phyloP scores from a whole-genome alignment of 352 stramenopile species.

The Phytophthora melonis region DNA sequence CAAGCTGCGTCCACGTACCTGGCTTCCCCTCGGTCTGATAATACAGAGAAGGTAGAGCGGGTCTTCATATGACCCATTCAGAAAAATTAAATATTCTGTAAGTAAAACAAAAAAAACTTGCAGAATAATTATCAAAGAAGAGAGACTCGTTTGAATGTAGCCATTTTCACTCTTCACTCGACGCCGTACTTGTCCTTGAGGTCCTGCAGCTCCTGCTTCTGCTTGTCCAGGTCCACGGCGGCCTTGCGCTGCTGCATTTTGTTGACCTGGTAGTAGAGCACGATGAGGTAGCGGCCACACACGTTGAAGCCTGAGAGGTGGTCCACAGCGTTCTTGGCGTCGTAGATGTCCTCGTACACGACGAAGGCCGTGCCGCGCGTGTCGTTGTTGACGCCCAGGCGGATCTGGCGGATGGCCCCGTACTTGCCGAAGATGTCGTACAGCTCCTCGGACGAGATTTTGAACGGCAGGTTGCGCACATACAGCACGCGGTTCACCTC shows the following conservation, averaged over 20 bases:
- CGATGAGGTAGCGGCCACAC: conserved; percentile 97
- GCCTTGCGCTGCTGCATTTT: conserved; percentile 71
- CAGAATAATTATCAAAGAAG: not conserved
- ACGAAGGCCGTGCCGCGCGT: conserved; percentile 99
- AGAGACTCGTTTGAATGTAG: not conserved
- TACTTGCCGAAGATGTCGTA: conserved; percentile 99
- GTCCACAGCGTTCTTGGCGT: conserved; percentile 99
- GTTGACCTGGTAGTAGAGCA: conserved; percentile 99
- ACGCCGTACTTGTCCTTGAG: conserved; percentile 90
- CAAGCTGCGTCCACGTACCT: conserved; percentile 68
- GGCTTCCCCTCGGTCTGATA: conserved; percentile 8
- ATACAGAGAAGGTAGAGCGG: not conserved
- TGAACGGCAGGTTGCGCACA: conserved; percentile 99
- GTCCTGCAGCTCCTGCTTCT: conserved; percentile 83
- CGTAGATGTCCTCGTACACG: conserved; percentile 99
- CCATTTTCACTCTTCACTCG: conserved; percentile 43
- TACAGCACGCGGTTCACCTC: conserved; percentile 99
- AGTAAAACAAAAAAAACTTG: not conserved
- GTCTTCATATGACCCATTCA: conserved; percentile 5
- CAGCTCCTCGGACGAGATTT: conserved; percentile 98
- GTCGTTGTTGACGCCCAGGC: conserved; percentile 94
- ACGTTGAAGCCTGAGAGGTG: conserved; percentile 99
- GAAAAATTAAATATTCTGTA: not conserved
- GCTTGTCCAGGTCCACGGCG: conserved; percentile 65
- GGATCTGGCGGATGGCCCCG: conserved; percentile 98